Conservation (phyloP, 2,329 filamentous ascomycete genomes). For the Madurella mycetomatis region DNA sequence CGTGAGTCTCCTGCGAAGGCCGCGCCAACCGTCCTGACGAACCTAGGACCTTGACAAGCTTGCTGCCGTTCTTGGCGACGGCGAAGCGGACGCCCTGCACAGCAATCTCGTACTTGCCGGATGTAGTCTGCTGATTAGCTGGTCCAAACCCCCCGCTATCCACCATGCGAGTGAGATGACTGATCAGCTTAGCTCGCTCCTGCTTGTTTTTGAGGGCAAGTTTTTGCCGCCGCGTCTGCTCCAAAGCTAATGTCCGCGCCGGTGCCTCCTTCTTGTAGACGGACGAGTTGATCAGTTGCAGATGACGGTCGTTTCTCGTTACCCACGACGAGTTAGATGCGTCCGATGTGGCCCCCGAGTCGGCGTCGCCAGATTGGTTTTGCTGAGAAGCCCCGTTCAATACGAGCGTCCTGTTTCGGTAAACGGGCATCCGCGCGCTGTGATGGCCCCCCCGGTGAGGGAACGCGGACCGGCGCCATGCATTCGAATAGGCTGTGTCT, state of each 20-base stretch:
- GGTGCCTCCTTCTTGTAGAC: constrained; percentile 72
- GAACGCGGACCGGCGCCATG: constrained; percentile 27
- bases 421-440: constrained; percentile 35
- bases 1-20: constrained; percentile 30
- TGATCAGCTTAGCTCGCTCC: constrained; percentile 56
- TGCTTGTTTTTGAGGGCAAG: constrained; percentile 48
- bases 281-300: constrained; percentile 76
- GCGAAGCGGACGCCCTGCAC: constrained; percentile 71
- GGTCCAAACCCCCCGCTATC: constrained; percentile 21
- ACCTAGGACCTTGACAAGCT: constrained; percentile 72
- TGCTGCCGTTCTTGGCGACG: constrained; percentile 74
- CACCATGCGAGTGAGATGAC: constrained; percentile 39
- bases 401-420: constrained; percentile 57
- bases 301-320: constrained; percentile 68
- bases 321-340: constrained; percentile 55
- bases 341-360: constrained; percentile 32
- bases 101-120: constrained; percentile 55
- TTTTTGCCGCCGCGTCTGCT: constrained; percentile 60
- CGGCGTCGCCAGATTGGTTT: constrained; percentile 25
- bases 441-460: constrained; percentile 35
- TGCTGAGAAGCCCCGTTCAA: constrained; percentile 45
- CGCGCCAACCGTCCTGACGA: constrained; percentile 33
- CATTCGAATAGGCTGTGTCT: constrained; percentile 20
- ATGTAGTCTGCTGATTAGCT: constrained; percentile 30
- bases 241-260: constrained; percentile 64